Evolutionary conservation across 169 alveolate species (phyloP).

Genomic region (Plasmodium ovale): DNA sequence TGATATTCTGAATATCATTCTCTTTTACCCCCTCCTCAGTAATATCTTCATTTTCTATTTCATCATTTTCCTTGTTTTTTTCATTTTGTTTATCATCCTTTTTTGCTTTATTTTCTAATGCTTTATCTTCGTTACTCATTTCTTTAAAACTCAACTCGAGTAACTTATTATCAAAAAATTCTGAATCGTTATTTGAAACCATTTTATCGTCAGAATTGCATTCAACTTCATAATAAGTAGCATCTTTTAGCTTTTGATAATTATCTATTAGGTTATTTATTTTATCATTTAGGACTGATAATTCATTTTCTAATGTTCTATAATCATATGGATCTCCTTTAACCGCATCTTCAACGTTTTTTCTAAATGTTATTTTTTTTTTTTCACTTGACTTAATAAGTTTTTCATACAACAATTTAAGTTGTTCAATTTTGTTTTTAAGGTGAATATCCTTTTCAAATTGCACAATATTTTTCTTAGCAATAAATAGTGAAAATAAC

Average conservation of each 20-base stretch:
- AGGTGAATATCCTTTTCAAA: slow-evolving; percentile 56
- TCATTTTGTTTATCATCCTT: slow-evolving; percentile 19
- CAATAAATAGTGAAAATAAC: slow-evolving; percentile 77
- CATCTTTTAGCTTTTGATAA: slow-evolving; percentile 57
- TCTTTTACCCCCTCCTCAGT: neutral
- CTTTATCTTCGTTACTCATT: slow-evolving; percentile 1
- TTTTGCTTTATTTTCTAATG: slow-evolving; percentile 9
- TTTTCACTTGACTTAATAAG: slow-evolving; percentile 55
- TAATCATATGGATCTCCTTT: slow-evolving; percentile 63
- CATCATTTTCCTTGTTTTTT: slow-evolving; percentile 20
- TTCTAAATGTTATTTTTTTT: slow-evolving; percentile 62
- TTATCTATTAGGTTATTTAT: slow-evolving; percentile 44
- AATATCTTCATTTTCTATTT: neutral
- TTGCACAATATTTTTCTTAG: slow-evolving; percentile 72
- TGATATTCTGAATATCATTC: neutral
- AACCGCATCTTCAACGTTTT: slow-evolving; percentile 63
- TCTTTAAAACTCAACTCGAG: slow-evolving; percentile 51
- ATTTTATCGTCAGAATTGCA: slow-evolving; percentile 9
- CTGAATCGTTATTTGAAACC: slow-evolving; percentile 44
- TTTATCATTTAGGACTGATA: slow-evolving; percentile 41
- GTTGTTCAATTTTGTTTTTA: slow-evolving; percentile 64
- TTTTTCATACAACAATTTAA: slow-evolving; percentile 35
- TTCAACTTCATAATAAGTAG: slow-evolving; percentile 23
- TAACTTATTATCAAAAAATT: slow-evolving; percentile 49
- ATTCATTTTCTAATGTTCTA: slow-evolving; percentile 56